Evolutionary conservation across 805 yeast species (phyloP), one percentile per base, ranked within the genome.

Genomic region (Wickerhamomyces strasburgensis): DNA sequence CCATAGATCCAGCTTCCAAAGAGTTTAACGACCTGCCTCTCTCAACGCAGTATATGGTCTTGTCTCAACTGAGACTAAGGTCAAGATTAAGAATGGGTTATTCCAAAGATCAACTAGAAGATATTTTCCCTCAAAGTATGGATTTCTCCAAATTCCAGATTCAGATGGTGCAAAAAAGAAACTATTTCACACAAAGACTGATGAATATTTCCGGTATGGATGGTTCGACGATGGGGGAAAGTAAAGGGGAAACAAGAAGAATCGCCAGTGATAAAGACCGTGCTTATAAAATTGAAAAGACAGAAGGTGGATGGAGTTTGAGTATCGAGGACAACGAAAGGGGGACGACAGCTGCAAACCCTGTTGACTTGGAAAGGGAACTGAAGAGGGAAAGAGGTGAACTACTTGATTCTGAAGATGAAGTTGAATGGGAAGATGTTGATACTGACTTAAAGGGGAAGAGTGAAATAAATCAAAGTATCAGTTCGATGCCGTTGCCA

Each of bases 1-100:
- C 75, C 1, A 75, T 93, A 18, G 96, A 93, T 56, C 96, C 96
- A 8, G 72, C 78, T 4, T 88, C 97, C 0, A 62, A 73, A 16
- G 88, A 84, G 45, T 93, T 93, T 54, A 67, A 71, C 10, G 68
- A 70, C 15, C 63, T 93, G n/a, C 96, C 98, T 0, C 64, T 80
- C 34, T 75, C 88, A 0, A 80, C 95, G 0, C 96, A 88, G 55
- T 93, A 93, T 55, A 86, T 88, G 74, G 75, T 87, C 4, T 62
- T 93, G 10, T 85, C 93, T 8, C 86, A 85, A 41, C 70, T 95
- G 13, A 60, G 99, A 39, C 63, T 88, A 18, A 72, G 87, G 43
- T 89, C 97, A 0, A 65, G 99, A 40, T 70, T 93, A 56, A 78
- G 99, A 63, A 81, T 93, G 95, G 99, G 99, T 1, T 89, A 84